Base-by-base conservation (phyloP, 1,284 basidiomycete genomes). In the Marasmius tenuissimus region DNA sequence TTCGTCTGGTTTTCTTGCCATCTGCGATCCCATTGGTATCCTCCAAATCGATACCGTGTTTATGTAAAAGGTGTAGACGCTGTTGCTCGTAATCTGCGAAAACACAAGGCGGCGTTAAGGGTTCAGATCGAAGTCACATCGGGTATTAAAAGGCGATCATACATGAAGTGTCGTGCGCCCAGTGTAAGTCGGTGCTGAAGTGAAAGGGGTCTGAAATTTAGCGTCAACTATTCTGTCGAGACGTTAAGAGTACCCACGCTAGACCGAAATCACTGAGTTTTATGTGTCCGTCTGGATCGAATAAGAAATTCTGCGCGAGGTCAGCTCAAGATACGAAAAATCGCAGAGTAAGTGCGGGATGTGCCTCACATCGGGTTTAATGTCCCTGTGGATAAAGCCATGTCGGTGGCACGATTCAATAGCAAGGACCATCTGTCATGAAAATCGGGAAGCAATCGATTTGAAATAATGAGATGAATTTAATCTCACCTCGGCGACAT, bases 361-460 rank as follows among this genome's bases (percentile, higher is more conserved):
- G 60, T 63, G 63, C 78, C 88, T 73, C 74, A 92, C 89, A 77
- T 94, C 92, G 65, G 94, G 94, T 78, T 97, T 97, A 78, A 98
- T 97, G 79, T 98, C 96, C 59, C 96, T 88, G 78, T 98, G 96
- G 69, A 98, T 97, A 79, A 97, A 98, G 3, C 96, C 96, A 67
- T 94, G 88, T 71, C 88, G 89, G 78, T 98, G 97, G 71, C 94
- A 96, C 67, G 92, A 91, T 74, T 97, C 92, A 65, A 98, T 91
- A 14, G 94, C 93, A n/a, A 98, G 85, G 61, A 98, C 84, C 96
- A 98, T 98, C 90, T 93, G 70, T 61, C 63, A 63, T 69, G 68
- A 65, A 57, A 67, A 69, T 64, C 66, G 62, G 59, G 60, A 56
- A 40, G 35, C 61, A 69, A 62, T 62, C 63, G 61, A 50, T 49